Evolutionary conservation across 495 filamentous ascomycete genomes (phyloP).

Genomic region (Trichoderma orchidacearum): DNA sequence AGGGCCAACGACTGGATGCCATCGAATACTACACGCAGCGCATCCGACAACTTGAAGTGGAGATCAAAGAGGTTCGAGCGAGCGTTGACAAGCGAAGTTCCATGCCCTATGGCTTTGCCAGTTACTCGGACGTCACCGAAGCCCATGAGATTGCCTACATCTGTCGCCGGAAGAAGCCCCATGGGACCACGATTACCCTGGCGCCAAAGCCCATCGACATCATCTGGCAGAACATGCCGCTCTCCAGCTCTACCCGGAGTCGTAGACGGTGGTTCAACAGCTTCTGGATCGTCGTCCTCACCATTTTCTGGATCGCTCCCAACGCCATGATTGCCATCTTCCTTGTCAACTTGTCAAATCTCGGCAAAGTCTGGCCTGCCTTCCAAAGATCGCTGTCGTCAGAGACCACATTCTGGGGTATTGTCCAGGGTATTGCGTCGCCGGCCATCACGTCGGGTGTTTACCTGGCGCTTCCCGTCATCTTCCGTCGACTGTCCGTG

Average conservation of each 20-base stretch:
- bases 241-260: conserved; percentile 48
- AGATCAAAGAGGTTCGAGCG: conserved; percentile 70
- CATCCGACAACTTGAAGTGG: conserved; percentile 66
- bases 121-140: conserved; percentile 73
- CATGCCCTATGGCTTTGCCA: conserved; percentile 88
- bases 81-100: conserved; percentile 75
- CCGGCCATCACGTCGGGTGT: conserved; percentile 81
- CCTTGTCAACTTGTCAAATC: conserved; percentile 66
- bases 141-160: conserved; percentile 81
- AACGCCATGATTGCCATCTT: conserved; percentile 95
- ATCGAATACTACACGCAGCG: conserved; percentile 86
- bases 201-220: conserved; percentile 84
- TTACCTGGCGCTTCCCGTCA: conserved; percentile 77
- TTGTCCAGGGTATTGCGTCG: conserved; percentile 89
- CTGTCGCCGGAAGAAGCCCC: conserved; percentile 63
- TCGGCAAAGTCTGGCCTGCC: conserved; percentile 65
- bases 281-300: conserved; percentile 69
- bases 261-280: conserved; percentile 67
- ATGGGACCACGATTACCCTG: conserved; percentile 63
- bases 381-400: conserved; percentile 51
- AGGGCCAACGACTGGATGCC: conserved; percentile 70
- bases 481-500: conserved; percentile 73
- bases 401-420: conserved; percentile 58
- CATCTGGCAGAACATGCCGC: conserved; percentile 86
- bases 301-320: conserved; percentile 81